Conservation (phyloP, 2,329 filamentous ascomycete genomes). For the Botrytis cinerea region DNA sequence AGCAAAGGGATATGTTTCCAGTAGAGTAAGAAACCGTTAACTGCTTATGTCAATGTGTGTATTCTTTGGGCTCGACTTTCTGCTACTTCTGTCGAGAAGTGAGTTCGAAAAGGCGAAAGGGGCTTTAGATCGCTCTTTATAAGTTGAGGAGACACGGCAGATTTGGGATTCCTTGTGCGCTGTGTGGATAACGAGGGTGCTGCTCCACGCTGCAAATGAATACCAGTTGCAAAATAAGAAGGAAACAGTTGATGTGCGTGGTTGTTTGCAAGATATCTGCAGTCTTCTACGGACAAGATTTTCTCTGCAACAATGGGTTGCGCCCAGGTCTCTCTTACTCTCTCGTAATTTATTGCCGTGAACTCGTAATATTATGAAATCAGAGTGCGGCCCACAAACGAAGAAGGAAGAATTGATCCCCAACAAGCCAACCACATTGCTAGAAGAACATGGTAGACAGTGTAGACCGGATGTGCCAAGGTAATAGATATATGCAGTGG, state of each 20-base stretch:
- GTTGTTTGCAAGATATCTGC: slow-evolving; percentile 14
- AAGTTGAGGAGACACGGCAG: background rate
- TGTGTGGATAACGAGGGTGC: background rate
- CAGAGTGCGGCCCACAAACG: slow-evolving; percentile 15
- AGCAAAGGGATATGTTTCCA: slow-evolving; percentile 20
- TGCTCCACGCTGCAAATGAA: background rate
- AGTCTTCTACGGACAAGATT: background rate
- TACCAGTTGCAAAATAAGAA: background rate
- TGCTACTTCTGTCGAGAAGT: background rate
- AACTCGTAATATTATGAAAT: slow-evolving; percentile 19
- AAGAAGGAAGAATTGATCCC: slow-evolving; percentile 11
- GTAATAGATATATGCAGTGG: background rate
- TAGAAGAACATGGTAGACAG: slow-evolving; percentile 16
- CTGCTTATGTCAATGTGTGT: background rate
- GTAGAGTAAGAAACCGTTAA: background rate
- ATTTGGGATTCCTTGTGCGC: slow-evolving; percentile 5
- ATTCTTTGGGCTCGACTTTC: background rate
- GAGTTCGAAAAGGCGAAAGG: background rate
- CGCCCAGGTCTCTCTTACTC: slow-evolving; percentile 7
- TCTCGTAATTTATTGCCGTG: slow-evolving; percentile 20
- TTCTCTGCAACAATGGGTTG: background rate
- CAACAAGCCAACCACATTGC: slow-evolving; percentile 12
- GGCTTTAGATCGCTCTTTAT: background rate
- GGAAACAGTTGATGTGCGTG: background rate
- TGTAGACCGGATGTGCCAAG: slow-evolving; percentile 1